Evolutionary conservation across 768 basidiomycete genomes (phyloP).

Genomic region (Panaeolus papilionaceus): DNA sequence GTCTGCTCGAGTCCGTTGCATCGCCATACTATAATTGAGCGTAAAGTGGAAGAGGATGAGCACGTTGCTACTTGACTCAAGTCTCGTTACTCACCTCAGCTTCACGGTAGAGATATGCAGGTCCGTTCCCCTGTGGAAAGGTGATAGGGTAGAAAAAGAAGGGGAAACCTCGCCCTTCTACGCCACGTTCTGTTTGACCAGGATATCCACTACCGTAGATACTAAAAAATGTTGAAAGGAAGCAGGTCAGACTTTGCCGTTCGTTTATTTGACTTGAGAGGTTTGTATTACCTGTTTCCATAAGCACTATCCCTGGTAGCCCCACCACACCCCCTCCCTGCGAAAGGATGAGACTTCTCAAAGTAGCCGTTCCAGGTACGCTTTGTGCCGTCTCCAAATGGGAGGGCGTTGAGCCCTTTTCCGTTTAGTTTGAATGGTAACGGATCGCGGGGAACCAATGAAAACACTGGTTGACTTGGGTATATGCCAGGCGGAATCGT

Average conservation of each 20-base stretch:
- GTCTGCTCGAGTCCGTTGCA: constrained; percentile 49
- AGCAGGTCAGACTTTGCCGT: neutral
- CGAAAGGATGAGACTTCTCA: constrained; percentile 34
- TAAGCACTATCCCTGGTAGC: constrained; percentile 47
- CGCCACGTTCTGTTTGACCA: constrained; percentile 45
- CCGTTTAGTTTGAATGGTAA: neutral
- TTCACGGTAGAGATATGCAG: constrained; percentile 27
- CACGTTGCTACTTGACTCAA: too few relatives aligned
- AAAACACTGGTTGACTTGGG: neutral
- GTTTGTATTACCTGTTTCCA: constrained; percentile 41
- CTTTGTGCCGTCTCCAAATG: constrained; percentile 1
- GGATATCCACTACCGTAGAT: constrained; percentile 65
- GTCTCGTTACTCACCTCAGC: constrained; percentile 14
- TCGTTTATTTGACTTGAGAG: neutral
- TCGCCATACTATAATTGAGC: constrained; percentile 32
- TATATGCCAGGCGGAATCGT: neutral
- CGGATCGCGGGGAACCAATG: neutral
- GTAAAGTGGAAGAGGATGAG: too few relatives aligned
- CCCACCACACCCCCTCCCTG: constrained; percentile 54
- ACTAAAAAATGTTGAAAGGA: constrained; percentile 30
- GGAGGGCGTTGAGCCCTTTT: neutral
- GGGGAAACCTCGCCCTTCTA: constrained; percentile 53
- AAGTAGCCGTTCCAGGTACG: neutral
- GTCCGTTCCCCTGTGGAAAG: constrained; percentile 36
- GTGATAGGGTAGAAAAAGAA: constrained; percentile 63